phyloP scores from a whole-genome alignment of 805 yeast species.

The Candida mattraensis region DNA sequence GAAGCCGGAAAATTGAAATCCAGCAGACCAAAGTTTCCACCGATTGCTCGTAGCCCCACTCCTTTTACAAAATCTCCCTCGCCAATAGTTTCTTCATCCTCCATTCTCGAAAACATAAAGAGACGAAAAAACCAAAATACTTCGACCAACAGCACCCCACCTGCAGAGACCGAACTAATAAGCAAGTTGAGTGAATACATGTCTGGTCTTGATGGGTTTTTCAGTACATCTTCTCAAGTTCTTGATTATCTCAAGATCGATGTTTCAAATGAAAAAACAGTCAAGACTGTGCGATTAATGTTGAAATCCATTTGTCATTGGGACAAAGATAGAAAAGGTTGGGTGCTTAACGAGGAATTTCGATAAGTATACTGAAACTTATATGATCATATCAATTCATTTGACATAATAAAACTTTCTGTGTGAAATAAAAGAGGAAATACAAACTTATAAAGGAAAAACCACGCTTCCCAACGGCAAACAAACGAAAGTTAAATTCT shows the following conservation, averaged over 20 bases:
- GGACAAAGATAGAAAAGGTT: slow-evolving; percentile 56
- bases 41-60: slow-evolving; percentile 1
- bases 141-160: slow-evolving; percentile 4
- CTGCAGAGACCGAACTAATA: slow-evolving; percentile 20
- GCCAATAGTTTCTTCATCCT: slow-evolving; percentile 39
- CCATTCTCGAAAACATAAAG: slow-evolving; percentile 50
- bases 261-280: slow-evolving; percentile 50
- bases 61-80: slow-evolving; percentile 9
- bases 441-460: slow-evolving; percentile 2
- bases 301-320: slow-evolving; percentile 66
- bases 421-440: neutral
- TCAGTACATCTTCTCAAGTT: slow-evolving; percentile 33
- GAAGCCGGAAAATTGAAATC: slow-evolving; percentile 62
- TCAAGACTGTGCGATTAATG: slow-evolving; percentile 65
- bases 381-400: neutral
- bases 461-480: slow-evolving; percentile 2
- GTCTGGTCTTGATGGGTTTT: slow-evolving; percentile 28
- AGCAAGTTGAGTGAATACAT: slow-evolving; percentile 28
- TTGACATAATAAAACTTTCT: neutral
- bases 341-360: slow-evolving; percentile 64
- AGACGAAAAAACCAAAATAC: slow-evolving; percentile 35
- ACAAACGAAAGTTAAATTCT: neutral
- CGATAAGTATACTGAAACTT: slow-evolving; percentile 21
- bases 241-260: slow-evolving; percentile 29
- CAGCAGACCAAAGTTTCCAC: neutral